A percentile compares a stretch with the other conserved stretches of the same genome.
These are phyloP conservation scores for Fereydounia khargensis DNA, from an alignment of 1,284 basidiomycete genomes.

Conservation along the genomic window DNA sequence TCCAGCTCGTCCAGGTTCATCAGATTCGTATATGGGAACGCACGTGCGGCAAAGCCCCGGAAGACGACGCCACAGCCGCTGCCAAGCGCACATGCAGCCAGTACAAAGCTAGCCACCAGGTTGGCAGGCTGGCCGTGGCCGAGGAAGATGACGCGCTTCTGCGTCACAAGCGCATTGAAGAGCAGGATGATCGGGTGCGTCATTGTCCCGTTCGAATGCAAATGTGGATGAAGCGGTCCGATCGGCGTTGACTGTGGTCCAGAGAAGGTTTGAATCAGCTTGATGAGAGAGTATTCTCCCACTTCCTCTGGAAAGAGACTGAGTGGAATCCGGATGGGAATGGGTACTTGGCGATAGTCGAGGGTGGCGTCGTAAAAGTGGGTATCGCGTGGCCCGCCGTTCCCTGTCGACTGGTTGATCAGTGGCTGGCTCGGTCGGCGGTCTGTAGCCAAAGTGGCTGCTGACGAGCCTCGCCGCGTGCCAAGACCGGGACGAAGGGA, in stretches of 20 bases:
- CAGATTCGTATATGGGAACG: slow-evolving; percentile 90
- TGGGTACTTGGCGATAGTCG: slow-evolving; percentile 61
- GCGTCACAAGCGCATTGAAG: slow-evolving; percentile 89
- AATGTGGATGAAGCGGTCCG: slow-evolving; percentile 80
- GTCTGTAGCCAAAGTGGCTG: slow-evolving; percentile 18
- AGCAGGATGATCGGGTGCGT: slow-evolving; percentile 91
- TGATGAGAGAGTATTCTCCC: slow-evolving; percentile 93
- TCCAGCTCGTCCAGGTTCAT: slow-evolving; percentile 85
- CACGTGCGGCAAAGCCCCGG: slow-evolving; percentile 78
- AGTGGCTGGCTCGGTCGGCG: slow-evolving; percentile 7
- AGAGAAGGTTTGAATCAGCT: slow-evolving; percentile 83
- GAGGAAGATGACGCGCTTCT: slow-evolving; percentile 89
- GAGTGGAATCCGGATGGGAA: slow-evolving; percentile 43
- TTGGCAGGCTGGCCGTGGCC: slow-evolving; percentile 74
- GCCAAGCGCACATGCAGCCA: slow-evolving; percentile 86
- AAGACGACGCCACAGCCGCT: slow-evolving; percentile 79
- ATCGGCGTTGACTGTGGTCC: slow-evolving; percentile 62
- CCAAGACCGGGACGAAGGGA: slow-evolving; percentile 20
- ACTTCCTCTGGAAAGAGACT: slow-evolving; percentile 72
- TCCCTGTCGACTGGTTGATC: slow-evolving; percentile 7
- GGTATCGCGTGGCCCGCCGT: slow-evolving; percentile 67
- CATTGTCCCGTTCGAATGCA: slow-evolving; percentile 83
- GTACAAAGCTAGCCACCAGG: slow-evolving; percentile 81
- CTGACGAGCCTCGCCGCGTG: slow-evolving; percentile 21
- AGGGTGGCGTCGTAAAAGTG: slow-evolving; percentile 86